Evolutionary conservation across 257 asterid species (phyloP).

Genomic region (Salvia rosmarinus): DNA sequence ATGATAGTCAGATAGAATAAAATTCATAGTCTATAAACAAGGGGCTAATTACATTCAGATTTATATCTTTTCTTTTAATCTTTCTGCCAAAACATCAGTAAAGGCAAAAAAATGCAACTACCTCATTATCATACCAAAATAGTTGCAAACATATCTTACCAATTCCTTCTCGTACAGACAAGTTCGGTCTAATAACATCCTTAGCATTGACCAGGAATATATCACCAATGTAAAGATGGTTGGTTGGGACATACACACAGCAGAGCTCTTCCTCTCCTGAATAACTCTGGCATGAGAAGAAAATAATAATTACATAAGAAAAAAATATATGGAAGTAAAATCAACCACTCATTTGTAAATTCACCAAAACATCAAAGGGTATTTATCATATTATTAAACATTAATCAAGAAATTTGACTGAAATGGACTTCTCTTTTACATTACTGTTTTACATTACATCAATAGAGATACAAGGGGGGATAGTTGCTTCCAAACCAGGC

Average conservation of each 20-base stretch:
- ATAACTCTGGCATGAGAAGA: conserved; percentile 47
- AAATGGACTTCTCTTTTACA: conserved; percentile 2
- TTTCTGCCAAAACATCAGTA: conserved; percentile 7
- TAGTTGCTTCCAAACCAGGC: not conserved
- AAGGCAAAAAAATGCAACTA: not conserved
- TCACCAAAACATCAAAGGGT: conserved; percentile 7
- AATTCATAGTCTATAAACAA: not conserved
- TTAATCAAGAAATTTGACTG: not conserved
- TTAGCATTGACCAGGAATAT: conserved; percentile 62
- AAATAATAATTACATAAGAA: not conserved
- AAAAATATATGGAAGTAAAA: not conserved
- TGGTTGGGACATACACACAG: conserved; percentile 80
- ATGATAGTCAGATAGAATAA: not conserved
- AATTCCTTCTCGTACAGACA: conserved; percentile 72
- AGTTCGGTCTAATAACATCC: conserved; percentile 69
- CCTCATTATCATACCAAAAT: conserved; percentile 5
- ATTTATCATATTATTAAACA: conserved; percentile 1
- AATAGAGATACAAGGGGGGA: not conserved
- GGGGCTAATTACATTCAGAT: not conserved
- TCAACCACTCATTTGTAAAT: not conserved
- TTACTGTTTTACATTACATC: not conserved
- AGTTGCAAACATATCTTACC: conserved; percentile 47
- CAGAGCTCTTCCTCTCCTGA: conserved; percentile 65
- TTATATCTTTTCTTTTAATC: not conserved
- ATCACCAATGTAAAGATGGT: conserved; percentile 76